These are phyloP conservation scores for Rehmannia glutinosa DNA, from an alignment of 257 asterid species.

Conservation along the genomic window DNA sequence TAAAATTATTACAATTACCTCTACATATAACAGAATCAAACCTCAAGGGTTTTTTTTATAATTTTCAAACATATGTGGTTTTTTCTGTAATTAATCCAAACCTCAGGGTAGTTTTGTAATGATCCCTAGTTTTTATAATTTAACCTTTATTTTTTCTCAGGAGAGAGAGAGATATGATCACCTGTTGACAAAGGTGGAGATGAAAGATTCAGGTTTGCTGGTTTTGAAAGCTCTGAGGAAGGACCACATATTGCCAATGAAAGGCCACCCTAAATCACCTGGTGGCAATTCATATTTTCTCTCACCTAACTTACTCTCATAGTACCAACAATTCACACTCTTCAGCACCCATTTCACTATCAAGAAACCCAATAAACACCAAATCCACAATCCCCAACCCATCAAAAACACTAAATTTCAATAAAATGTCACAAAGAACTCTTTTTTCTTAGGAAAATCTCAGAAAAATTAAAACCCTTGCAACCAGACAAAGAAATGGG, in stretches of 20 bases:
- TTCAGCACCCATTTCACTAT: slow-evolving; percentile 37
- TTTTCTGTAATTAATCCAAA: too few species aligned
- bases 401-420: neutral
- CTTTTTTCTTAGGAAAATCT: neutral
- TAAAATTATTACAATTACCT: too few species aligned
- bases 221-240: slow-evolving; percentile 85
- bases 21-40: too few species aligned
- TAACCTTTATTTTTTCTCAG: too few species aligned
- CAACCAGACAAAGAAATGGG: neutral
- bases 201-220: slow-evolving; percentile 65
- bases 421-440: neutral
- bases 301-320: slow-evolving; percentile 54
- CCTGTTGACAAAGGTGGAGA: slow-evolving; percentile 52
- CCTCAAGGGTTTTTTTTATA: too few species aligned
- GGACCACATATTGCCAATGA: slow-evolving; percentile 87
- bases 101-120: too few species aligned
- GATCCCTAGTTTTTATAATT: too few species aligned
- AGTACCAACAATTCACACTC: slow-evolving; percentile 45
- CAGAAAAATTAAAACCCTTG: too few species aligned
- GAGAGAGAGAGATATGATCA: slow-evolving; percentile 13
- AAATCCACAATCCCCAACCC: slow-evolving; percentile 25
- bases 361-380: slow-evolving; percentile 21
- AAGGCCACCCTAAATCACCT: slow-evolving; percentile 94
- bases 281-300: slow-evolving; percentile 63
- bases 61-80: too few species aligned